phyloP scores from a whole-genome alignment of 768 basidiomycete species.

The Rossbeevera mucosa region DNA sequence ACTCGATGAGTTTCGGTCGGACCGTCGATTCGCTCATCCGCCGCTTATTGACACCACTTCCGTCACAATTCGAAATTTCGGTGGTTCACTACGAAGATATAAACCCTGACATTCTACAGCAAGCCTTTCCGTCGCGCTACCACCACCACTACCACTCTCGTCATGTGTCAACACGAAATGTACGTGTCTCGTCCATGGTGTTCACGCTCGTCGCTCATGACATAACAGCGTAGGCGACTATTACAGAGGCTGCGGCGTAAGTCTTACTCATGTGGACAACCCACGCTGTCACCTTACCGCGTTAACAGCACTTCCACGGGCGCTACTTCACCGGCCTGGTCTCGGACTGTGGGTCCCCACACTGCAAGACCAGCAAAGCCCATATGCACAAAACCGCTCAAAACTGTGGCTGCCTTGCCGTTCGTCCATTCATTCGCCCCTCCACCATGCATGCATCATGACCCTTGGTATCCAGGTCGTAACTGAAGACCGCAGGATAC shows the following conservation, averaged over 20 bases:
- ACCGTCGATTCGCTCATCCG: background rate
- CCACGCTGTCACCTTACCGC: conserved; percentile 6
- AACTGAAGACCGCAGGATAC: conserved; percentile 34
- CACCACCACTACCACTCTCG: background rate
- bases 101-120: background rate
- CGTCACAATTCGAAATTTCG: background rate
- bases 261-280: conserved; percentile 3
- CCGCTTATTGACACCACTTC: conserved; percentile 3
- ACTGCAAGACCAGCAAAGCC: conserved; percentile 32
- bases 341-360: conserved; percentile 26
- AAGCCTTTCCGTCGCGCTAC: background rate
- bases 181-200: conserved; percentile 9
- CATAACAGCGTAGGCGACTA: conserved; percentile 33
- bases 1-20: background rate
- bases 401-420: conserved; percentile 31
- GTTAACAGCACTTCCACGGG: conserved; percentile 33
- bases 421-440: conserved; percentile 16
- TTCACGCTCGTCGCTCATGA: conserved; percentile 1
- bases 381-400: conserved; percentile 34
- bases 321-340: conserved; percentile 35
- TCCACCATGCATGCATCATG: conserved; percentile 3
- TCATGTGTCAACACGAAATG: conserved; percentile 38
- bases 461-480: conserved; percentile 23
- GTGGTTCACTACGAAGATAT: conserved; percentile 5
- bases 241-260: conserved; percentile 35